Base-by-base conservation (phyloP, 176 grass and related monocot genomes). In the Puya raimondii region DNA sequence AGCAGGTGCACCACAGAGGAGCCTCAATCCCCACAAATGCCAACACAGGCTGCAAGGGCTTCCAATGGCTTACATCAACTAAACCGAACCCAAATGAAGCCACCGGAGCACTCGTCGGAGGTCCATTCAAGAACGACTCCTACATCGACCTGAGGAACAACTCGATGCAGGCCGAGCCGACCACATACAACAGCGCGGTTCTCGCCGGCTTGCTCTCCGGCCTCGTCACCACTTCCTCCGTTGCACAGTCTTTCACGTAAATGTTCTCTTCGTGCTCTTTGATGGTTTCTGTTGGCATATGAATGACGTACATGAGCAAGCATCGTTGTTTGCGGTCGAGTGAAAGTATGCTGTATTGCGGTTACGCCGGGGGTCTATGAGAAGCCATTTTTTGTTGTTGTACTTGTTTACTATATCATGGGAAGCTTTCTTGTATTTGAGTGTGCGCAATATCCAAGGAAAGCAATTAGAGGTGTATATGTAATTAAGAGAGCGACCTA, bases 101-200 rank as follows among this genome's bases (percentile, higher is more conserved):
- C 56, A 81, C 29, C 20, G 92, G 92, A 63, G 92, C 88, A 22
- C 81, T 96, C 33, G 88, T 96, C 17, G 92, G 92, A 10, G 92
- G 92, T 2, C 92, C 92, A 16, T 96, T 96, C 49, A 79, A 89
- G 82, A 96, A 96, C 3, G 92, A 96, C 69, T 76, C 83, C 16
- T 96, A 81, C 0, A 72, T 96, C 7, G 92, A 96, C 57, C 64
- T 74, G 14, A 84, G 92, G 1, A 90, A 96, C 67, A 96, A 96
- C 14, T 80, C 92, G 1, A 57, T 88, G 66, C 92, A 96, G 76
- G 80, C 70, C 9, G 92, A 96, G 64, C 85, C 92, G 2, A 96
- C 83, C 88, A 96, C 92, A 23, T 96, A 96, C 86, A 96, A 89
- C 73, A 96, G 88, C 47, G 92, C 88, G 17, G 83, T 85, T 6